Evolutionary conservation across 1,284 basidiomycete genomes (phyloP), one percentile per base, ranked within the genome.

Genomic region (Earliella scabrosa): DNA sequence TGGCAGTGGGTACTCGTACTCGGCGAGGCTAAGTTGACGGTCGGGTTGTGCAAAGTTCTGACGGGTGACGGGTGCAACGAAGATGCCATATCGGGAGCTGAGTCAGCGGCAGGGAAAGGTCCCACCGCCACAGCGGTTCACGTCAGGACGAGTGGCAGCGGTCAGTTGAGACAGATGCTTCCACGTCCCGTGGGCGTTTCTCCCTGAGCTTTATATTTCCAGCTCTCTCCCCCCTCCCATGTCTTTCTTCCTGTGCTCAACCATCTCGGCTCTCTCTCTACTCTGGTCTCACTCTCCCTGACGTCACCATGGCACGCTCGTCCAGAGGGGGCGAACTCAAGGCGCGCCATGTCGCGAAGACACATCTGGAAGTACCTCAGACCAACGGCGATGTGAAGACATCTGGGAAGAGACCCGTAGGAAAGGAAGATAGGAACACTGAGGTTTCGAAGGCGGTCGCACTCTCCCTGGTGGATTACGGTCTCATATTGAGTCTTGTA

Each of bases 401-500:
- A 21, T 14, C 14, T 24, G 38, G 31, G 13, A 26, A 45, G 34
- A 27, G 34, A 23, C 34, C 10, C 23, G 14, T 2, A 10, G 4
- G 13, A 21, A 46, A 46, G 32, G 20, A 24, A 32, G 16, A 32
- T 26, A 14, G 10, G 23, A 4, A 45, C 34, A 39, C 26, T 23
- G 32, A 34, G 13, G 39, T 54, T 21, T 35, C 52, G 21, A 62
- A 62, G 45, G 62, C 67, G 2, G 57, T 68, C 14, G 65, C 63
- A 8, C 46, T 65, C 9, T 71, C 70, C n/a, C 45, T 83, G 26
- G 52, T 86, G 1, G 83, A 85, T 64, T 79, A 80, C 53, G 77
- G 81, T 57, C 64, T 77, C 48, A 73, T 78, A 43, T 65, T 88
- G 16, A 78, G 78, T 11, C 77, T 90, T 56, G 85, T 93, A 3